Evolutionary conservation across 768 basidiomycete species (phyloP), one percentile per base, ranked within the genome.

Genomic region (Tulasnella sp.): DNA sequence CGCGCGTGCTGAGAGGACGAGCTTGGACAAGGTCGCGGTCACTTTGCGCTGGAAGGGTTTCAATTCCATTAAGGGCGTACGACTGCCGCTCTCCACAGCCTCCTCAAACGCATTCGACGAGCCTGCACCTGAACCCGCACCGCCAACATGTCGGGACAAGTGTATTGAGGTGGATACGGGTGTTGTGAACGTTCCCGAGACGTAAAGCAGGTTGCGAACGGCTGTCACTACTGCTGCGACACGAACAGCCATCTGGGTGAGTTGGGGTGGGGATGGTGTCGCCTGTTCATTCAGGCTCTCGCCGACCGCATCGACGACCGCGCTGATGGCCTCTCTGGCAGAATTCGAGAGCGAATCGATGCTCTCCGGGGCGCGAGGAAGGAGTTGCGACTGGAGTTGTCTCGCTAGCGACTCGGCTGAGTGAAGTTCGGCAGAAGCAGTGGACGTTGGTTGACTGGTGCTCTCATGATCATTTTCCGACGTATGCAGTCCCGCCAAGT

Each of bases 1-100:
- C 0, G 93, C 91, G 51, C 95, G 85, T n/a, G 89, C 84, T 7
- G 87, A 89, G 2, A 96, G 80, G 29, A 95, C 88, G 27, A 97
- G 76, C 68, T 93, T 86, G 19, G 89, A 93, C 8, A 95, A 75
- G 0, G 90, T 91, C 7, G 90, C 88, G 1, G 90, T 89, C 30
- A 95, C 85, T 66, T 88, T 89, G 53, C 88, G 78, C 60, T 90
- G 89, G 0, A 83, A 82, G 5, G 85, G 84, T 70, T 90, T 91
- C 44, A 91, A 74, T 55, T 68, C 67, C n/a, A 56, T 38, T 34
- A 61, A 53, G 19, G 60, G 61, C 9, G 64, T 54, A 23, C 59
- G 32, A 5, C 26, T 34, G 11, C 51, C 43, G 30, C 64, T 64
- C 19, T 60, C 38, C 34, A 62, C n/a, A 11, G 63, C 64, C 10